Evolutionary conservation across 805 yeast genomes (phyloP).

Genomic region (Candida glaebosa): DNA sequence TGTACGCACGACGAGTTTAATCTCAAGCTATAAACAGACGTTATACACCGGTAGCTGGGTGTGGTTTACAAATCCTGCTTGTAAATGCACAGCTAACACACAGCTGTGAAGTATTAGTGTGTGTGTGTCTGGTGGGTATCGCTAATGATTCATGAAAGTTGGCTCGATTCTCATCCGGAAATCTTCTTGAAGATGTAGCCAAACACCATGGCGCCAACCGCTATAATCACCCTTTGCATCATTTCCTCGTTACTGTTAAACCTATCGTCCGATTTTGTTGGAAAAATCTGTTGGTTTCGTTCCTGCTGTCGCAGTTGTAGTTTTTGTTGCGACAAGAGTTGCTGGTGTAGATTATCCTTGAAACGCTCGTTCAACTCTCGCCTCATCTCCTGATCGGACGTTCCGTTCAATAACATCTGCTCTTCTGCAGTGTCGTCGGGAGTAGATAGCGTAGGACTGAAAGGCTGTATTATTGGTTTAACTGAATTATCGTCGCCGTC

Average conservation of each 20-base stretch:
- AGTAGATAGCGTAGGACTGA: not conserved
- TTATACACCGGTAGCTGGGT: too few species aligned
- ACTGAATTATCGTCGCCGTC: not conserved
- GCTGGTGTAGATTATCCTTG: not conserved
- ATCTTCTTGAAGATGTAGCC: constrained; percentile 5
- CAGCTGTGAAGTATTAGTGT: too few species aligned
- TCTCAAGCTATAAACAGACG: too few species aligned
- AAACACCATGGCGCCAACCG: constrained; percentile 4
- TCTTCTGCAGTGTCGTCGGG: not conserved
- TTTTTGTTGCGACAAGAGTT: not conserved
- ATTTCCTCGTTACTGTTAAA: constrained; percentile 5
- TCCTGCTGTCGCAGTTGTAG: not conserved
- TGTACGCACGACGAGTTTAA: too few species aligned
- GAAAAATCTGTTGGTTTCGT: not conserved
- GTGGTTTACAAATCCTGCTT: too few species aligned
- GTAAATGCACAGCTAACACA: too few species aligned
- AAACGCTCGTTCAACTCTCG: constrained; percentile 1
- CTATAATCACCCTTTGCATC: constrained; percentile 2
- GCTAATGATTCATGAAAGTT: too few species aligned
- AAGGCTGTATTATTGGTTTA: constrained; percentile 1
- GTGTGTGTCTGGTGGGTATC: too few species aligned
- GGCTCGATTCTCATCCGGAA: too few species aligned
- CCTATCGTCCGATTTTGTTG: constrained; percentile 4
- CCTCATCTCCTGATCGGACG: not conserved
- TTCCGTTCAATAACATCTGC: not conserved